A percentile compares a stretch with the other conserved stretches of the same genome.
Conservation (phyloP, 208 protist species). For the Crithidia fasciculata region DNA sequence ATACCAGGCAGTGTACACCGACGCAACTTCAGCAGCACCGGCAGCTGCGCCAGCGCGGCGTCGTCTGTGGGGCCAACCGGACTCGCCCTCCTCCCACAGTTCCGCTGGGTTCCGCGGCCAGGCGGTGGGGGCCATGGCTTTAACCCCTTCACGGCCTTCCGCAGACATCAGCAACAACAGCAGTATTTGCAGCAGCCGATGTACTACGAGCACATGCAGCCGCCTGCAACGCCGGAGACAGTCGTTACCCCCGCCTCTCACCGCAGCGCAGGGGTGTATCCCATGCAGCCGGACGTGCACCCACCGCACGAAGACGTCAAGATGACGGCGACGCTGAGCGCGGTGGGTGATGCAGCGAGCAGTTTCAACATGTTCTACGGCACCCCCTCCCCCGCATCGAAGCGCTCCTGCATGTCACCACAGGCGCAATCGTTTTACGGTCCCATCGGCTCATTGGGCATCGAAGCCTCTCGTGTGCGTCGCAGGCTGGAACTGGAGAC, state of each 20-base stretch:
- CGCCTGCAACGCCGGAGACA: too few species aligned
- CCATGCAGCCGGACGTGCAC: too few species aligned
- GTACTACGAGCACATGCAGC: background rate
- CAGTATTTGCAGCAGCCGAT: constrained; percentile 4
- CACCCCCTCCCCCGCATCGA: constrained; percentile 14
- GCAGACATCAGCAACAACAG: constrained; percentile 1
- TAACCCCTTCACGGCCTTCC: constrained; percentile 34
- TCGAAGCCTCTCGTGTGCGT: constrained; percentile 37
- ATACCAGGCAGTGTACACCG: constrained; percentile 7
- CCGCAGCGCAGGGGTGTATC: background rate
- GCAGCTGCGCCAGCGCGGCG: constrained; percentile 13
- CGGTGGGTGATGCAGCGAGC: background rate
- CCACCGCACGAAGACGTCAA: constrained; percentile 5
- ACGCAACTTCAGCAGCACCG: background rate
- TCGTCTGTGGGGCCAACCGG: constrained; percentile 42
- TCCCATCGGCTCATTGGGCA: constrained; percentile 41
- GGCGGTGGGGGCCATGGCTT: constrained; percentile 34
- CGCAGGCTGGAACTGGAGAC: constrained; percentile 25
- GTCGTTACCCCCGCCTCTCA: background rate
- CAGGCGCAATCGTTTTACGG: constrained; percentile 37
- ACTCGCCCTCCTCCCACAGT: constrained; percentile 37
- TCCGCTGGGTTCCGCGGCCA: constrained; percentile 45
- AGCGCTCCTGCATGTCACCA: background rate
- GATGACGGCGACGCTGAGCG: background rate
- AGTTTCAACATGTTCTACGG: constrained; percentile 16